Percentiles rank a stretch among this genome's conserved stretches.
These are phyloP conservation scores for Parsonsia alboflavescens DNA, from an alignment of 257 asterid species.

Conservation along the genomic window DNA sequence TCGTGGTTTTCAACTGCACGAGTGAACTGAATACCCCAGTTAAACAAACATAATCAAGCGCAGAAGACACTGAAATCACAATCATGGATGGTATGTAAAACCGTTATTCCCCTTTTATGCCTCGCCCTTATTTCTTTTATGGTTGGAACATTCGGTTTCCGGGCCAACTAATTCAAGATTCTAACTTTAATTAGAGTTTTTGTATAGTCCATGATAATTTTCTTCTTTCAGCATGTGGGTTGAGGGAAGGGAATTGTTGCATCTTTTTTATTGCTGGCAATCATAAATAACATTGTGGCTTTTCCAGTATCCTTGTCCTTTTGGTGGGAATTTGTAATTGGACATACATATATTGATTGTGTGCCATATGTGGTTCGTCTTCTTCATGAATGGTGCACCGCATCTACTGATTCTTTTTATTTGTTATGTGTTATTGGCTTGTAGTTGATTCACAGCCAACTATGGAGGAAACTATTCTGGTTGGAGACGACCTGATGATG, in stretches of 20 bases:
- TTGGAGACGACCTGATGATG: constrained; percentile 97
- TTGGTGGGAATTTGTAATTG: neutral
- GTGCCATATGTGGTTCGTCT: neutral
- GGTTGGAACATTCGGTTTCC: neutral
- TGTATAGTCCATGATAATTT: neutral
- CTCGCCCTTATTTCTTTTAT: neutral
- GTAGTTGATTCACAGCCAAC: constrained; percentile 80
- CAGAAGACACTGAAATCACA: constrained; percentile 6
- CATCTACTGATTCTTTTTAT: constrained; percentile 5
- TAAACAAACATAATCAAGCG: neutral
- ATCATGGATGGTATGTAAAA: constrained; percentile 23
- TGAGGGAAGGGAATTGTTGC: neutral
- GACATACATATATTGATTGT: neutral
- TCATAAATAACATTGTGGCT: neutral
- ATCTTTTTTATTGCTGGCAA: neutral
- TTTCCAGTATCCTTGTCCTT: neutral
- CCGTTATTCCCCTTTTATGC: neutral
- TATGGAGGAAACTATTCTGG: constrained; percentile 95
- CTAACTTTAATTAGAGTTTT: neutral
- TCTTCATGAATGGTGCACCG: neutral
- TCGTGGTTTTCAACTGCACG: neutral
- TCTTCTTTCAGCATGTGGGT: neutral
- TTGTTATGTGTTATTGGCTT: constrained; percentile 7
- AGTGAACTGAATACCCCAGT: neutral
- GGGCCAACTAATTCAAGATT: neutral